Conservation (phyloP, 208 protist genomes). For the Wallacemonas sp. region DNA sequence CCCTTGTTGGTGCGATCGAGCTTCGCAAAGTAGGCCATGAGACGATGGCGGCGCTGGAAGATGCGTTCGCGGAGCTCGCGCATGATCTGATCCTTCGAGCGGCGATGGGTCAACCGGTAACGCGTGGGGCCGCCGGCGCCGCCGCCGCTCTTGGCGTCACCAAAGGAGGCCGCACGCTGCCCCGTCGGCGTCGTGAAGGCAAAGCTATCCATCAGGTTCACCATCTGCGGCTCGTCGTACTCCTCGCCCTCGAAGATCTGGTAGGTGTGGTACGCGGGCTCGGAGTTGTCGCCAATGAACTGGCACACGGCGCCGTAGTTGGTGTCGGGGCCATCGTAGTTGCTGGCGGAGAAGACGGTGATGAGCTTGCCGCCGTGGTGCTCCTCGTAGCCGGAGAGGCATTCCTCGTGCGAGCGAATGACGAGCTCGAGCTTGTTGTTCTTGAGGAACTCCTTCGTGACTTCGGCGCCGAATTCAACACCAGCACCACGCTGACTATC, state of each 20-base stretch:
- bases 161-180: slow-evolving; percentile 32
- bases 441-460: slow-evolving; percentile 93
- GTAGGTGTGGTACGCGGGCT: slow-evolving; percentile 78
- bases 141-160: slow-evolving; percentile 11
- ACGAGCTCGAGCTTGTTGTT: slow-evolving; percentile 94
- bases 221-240: slow-evolving; percentile 58
- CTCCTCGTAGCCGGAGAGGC: slow-evolving; percentile 93
- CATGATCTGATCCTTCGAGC: slow-evolving; percentile 83
- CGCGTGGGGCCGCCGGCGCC: slow-evolving; percentile 11
- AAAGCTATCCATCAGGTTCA: slow-evolving; percentile 60
- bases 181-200: slow-evolving; percentile 34
- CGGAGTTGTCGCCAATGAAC: slow-evolving; percentile 73
- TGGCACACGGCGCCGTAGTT: slow-evolving; percentile 80
- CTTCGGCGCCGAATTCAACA: slow-evolving; percentile 94
- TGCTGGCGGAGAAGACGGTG: slow-evolving; percentile 98
- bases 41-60: slow-evolving; percentile 77
- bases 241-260: slow-evolving; percentile 74
- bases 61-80: slow-evolving; percentile 85
- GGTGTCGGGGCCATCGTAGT: slow-evolving; percentile 95
- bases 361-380: slow-evolving; percentile 92
- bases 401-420: slow-evolving; percentile 96
- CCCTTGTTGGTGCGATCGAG: slow-evolving; percentile 90
- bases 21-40: slow-evolving; percentile 88
- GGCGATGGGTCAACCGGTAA: slow-evolving; percentile 34
- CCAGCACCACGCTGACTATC: slow-evolving; percentile 94